Base-by-base conservation (phyloP, 768 basidiomycete genomes). In the Boletus tomentosulus region DNA sequence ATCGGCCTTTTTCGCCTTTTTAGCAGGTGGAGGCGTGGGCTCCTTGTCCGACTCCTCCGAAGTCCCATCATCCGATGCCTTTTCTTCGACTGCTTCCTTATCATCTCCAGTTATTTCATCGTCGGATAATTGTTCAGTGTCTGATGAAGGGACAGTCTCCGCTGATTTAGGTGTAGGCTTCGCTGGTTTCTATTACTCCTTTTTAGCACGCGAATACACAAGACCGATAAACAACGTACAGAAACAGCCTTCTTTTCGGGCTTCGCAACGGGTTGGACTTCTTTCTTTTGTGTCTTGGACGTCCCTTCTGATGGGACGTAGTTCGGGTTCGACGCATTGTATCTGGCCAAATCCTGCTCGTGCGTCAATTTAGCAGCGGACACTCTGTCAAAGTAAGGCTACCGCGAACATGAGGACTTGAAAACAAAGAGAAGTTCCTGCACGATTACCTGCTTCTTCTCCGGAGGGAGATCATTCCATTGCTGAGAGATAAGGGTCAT, bases 361-460 rank as follows among this genome's bases (percentile, higher is more conserved):
- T 87, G 92, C 35, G 76, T 73, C 55, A 77, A 76, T 66, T 89
- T 89, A n/a, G 82, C 83, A 35, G 66, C 75, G 12, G 72, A 73
- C 62, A 84, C 83, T 37, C 76, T 53, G 49, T 68, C 62, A 43
- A 70, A 71, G 52, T 64, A 70, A 11, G 70, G 70, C 68, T 70
- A 43, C 28, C 30, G 6, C 45, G 7, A 46, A n/a, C n/a, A 27
- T 57, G 31, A 57, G 48, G 16, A 19, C 6, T 12, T 16, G 24
- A 28, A 33, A 37, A 25, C 30, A 28, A 34, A 35, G 19, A 16
- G 25, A 13, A 16, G 16, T 11, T 16, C 27, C 12, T 43, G 34
- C n/a, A 35, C 1, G 74, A 88, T 58, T 61, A 92, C 95, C 71
- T 84, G 77, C 72, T 90, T 93, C 64, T 88, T 78, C 8, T 81